phyloP scores from a whole-genome alignment of 768 basidiomycete species.

The Russula ochroleuca region DNA sequence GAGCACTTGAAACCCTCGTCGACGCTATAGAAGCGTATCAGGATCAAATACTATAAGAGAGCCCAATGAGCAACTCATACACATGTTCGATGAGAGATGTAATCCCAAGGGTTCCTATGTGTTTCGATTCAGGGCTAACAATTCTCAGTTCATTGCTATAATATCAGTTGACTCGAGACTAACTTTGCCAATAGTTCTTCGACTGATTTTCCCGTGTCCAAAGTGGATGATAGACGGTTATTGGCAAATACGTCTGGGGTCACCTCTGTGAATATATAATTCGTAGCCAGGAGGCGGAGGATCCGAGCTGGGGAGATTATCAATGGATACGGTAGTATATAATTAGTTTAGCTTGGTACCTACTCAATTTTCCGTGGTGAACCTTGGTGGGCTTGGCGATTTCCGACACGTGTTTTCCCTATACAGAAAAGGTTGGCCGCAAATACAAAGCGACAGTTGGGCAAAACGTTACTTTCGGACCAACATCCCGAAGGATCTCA shows the following conservation, averaged over 20 bases:
- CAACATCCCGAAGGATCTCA: slow-evolving; percentile 25
- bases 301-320: slow-evolving; percentile 26
- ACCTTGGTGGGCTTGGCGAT: slow-evolving; percentile 36
- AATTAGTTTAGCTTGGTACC: not conserved
- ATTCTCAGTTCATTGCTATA: not conserved
- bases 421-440: not conserved
- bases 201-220: slow-evolving; percentile 31
- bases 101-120: slow-evolving; percentile 27
- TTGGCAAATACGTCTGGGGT: slow-evolving; percentile 32
- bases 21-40: not conserved
- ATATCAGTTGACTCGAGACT: not conserved
- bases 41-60: not conserved
- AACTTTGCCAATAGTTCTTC: slow-evolving; percentile 25
- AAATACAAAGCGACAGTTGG: not conserved
- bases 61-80: slow-evolving; percentile 10
- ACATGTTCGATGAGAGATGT: slow-evolving; percentile 23
- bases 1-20: slow-evolving; percentile 26
- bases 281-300: slow-evolving; percentile 32
- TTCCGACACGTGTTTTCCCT: slow-evolving; percentile 40
- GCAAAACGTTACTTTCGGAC: slow-evolving; percentile 6
- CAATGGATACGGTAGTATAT: too few relatives aligned
- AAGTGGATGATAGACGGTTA: slow-evolving; percentile 30
- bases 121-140: slow-evolving; percentile 24
- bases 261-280: slow-evolving; percentile 34
- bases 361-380: slow-evolving; percentile 38